These are phyloP conservation scores for Penicillium thymicola DNA, from an alignment of 2,329 filamentous ascomycete genomes.

Conservation along the genomic window DNA sequence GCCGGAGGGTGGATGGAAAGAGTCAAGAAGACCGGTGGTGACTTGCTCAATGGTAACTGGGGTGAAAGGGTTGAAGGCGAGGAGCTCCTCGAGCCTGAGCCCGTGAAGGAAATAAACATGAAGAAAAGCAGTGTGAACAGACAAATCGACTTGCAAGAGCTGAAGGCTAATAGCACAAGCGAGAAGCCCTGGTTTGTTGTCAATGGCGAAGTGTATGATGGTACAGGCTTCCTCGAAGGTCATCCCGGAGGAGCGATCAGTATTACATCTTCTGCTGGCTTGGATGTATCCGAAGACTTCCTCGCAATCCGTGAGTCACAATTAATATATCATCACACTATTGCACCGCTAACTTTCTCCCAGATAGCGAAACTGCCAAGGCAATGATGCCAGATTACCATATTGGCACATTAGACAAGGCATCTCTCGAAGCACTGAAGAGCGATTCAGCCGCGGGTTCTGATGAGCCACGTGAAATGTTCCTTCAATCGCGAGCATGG, in stretches of 20 bases:
- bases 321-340: not conserved
- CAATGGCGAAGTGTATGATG: slow-evolving; percentile 84
- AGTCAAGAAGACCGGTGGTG: slow-evolving; percentile 76
- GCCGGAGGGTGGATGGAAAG: slow-evolving; percentile 91
- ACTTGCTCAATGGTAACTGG: slow-evolving; percentile 79
- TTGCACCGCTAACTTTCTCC: slow-evolving; percentile 24
- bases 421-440: slow-evolving; percentile 55
- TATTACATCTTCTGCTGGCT: slow-evolving; percentile 76
- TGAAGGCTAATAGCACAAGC: slow-evolving; percentile 64
- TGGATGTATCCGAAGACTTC: slow-evolving; percentile 84
- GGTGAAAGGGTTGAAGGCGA: slow-evolving; percentile 64
- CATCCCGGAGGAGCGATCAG: slow-evolving; percentile 86
- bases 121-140: slow-evolving; percentile 64
- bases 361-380: slow-evolving; percentile 89
- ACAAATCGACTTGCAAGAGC: slow-evolving; percentile 66
- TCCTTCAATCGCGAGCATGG: slow-evolving; percentile 72
- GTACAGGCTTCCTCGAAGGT: slow-evolving; percentile 71
- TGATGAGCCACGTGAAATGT: slow-evolving; percentile 53
- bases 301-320: slow-evolving; percentile 75
- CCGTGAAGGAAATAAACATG: slow-evolving; percentile 71
- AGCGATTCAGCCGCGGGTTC: slow-evolving; percentile 43
- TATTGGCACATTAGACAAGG: slow-evolving; percentile 70
- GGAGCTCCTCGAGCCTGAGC: slow-evolving; percentile 44
- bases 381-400: slow-evolving; percentile 84
- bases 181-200: slow-evolving; percentile 81